A percentile compares a stretch with the other conserved stretches of the same genome.
Evolutionary conservation across 164 flowering plant species (phyloP).

Genomic region (Nymphaea colorata): DNA sequence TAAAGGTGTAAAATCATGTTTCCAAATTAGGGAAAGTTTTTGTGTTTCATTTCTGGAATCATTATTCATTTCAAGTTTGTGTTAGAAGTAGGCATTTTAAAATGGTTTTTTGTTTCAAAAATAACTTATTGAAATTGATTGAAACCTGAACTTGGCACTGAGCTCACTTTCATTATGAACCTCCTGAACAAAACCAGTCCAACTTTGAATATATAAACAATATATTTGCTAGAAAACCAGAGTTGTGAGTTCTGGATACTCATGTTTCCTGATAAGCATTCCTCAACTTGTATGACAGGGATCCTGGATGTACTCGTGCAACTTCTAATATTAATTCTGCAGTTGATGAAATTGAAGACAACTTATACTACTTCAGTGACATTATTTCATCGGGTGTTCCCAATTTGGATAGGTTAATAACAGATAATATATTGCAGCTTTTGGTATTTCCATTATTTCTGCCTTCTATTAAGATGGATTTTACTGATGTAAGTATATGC

Average conservation of each 20-base stretch:
- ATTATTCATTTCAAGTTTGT: too few relatives aligned
- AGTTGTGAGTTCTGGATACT: background rate
- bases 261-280: slow-evolving; percentile 6
- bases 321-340: slow-evolving; percentile 35
- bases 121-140: too few relatives aligned
- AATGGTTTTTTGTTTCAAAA: too few relatives aligned
- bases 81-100: too few relatives aligned
- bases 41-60: too few relatives aligned
- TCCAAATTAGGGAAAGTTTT: too few relatives aligned
- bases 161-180: too few relatives aligned
- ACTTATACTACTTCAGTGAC: slow-evolving; percentile 87
- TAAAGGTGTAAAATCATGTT: too few relatives aligned
- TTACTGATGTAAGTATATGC: slow-evolving; percentile 26
- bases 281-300: slow-evolving; percentile 29
- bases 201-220: too few relatives aligned
- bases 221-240: too few relatives aligned
- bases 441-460: slow-evolving; percentile 80
- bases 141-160: too few relatives aligned
- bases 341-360: slow-evolving; percentile 92
- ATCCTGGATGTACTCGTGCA: slow-evolving; percentile 24
- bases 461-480: slow-evolving; percentile 51
- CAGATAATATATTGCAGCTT: slow-evolving; percentile 61
- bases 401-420: slow-evolving; percentile 73
- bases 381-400: slow-evolving; percentile 92
- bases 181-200: too few relatives aligned